Evolutionary conservation across 139 green algal species (phyloP).

Genomic region (Chlorokybus atmophyticus): DNA sequence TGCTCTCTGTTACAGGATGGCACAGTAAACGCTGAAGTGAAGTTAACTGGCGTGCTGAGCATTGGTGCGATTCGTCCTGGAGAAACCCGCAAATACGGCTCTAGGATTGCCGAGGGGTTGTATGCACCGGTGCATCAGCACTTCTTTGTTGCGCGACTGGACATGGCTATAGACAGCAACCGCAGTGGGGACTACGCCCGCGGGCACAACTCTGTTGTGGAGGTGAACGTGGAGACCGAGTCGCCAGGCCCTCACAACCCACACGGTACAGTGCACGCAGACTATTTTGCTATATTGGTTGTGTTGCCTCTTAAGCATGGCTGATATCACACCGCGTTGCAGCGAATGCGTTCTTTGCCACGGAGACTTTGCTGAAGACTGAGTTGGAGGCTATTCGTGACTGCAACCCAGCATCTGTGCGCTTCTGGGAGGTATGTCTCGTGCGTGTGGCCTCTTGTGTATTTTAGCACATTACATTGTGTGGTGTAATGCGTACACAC

Average conservation of each 20-base stretch:
- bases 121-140: constrained; percentile 54
- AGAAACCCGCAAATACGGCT: constrained; percentile 43
- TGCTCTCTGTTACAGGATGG: constrained; percentile 55
- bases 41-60: constrained; percentile 73
- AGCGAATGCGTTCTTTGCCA: constrained; percentile 51
- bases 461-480: too few relatives aligned
- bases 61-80: constrained; percentile 18
- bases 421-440: constrained; percentile 46
- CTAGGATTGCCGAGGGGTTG: constrained; percentile 47
- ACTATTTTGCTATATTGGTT: neutral
- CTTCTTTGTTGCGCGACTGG: constrained; percentile 65
- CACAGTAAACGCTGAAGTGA: constrained; percentile 59
- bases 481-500: too few relatives aligned
- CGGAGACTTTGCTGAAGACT: constrained; percentile 45
- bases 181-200: constrained; percentile 33
- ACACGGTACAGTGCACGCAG: constrained; percentile 9
- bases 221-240: constrained; percentile 45
- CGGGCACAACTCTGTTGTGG: constrained; percentile 15
- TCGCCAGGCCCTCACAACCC: constrained; percentile 55
- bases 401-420: constrained; percentile 26
- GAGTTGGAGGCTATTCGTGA: constrained; percentile 34
- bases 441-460: too few relatives aligned
- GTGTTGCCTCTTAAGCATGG: neutral
- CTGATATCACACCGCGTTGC: neutral
- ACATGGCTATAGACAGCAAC: constrained; percentile 57